Conservation (phyloP, 108 stramenopile genomes). For the Fragilariopsis cylindrus region DNA sequence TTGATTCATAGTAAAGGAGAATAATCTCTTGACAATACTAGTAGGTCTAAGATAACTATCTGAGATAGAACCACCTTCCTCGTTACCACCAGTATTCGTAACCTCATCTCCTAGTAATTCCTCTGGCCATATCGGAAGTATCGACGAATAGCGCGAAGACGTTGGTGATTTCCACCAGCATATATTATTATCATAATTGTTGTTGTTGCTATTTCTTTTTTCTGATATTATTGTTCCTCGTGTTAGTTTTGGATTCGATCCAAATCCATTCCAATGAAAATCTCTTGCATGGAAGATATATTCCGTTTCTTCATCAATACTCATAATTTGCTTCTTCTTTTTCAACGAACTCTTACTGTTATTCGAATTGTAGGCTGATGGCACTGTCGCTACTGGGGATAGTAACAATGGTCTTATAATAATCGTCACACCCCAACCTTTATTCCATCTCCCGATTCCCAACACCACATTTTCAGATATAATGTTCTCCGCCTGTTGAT, state of each 20-base stretch:
- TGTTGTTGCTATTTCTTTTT: neutral
- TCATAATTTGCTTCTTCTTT: neutral
- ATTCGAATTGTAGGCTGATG: neutral
- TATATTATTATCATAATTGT: neutral
- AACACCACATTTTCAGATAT: neutral
- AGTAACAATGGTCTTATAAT: slow-evolving; percentile 3
- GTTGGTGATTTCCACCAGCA: slow-evolving; percentile 9
- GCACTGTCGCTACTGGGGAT: neutral
- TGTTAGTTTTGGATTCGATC: slow-evolving; percentile 9
- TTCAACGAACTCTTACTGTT: neutral
- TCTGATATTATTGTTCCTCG: slow-evolving; percentile 8
- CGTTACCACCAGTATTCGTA: neutral
- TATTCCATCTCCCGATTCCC: slow-evolving; percentile 11
- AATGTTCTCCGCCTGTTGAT: neutral
- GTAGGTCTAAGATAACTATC: no score
- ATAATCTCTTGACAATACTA: no score
- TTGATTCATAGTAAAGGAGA: no score
- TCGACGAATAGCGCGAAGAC: slow-evolving; percentile 2
- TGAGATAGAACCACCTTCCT: no score
- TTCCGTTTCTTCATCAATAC: slow-evolving; percentile 7
- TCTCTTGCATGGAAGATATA: slow-evolving; percentile 5
- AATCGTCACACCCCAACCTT: slow-evolving; percentile 12
- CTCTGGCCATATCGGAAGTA: slow-evolving; percentile 14
- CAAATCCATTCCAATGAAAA: slow-evolving; percentile 15
- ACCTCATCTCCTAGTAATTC: neutral